Conservation (phyloP, 768 basidiomycete genomes). For the Lactarius vividus region DNA sequence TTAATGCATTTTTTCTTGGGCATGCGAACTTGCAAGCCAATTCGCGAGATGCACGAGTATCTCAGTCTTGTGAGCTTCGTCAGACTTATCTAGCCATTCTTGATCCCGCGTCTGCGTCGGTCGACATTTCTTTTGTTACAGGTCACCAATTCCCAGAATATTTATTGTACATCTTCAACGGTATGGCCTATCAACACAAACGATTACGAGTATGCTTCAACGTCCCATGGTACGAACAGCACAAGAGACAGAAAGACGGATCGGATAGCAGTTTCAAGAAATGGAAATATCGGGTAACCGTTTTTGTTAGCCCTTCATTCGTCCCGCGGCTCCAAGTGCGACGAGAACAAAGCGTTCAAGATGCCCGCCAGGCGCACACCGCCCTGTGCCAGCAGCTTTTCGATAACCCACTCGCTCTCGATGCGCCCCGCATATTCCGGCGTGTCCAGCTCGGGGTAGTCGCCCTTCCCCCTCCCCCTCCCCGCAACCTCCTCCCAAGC, state of each 20-base stretch:
- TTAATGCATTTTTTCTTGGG: slow-evolving; percentile 1
- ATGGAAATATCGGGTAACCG: neutral
- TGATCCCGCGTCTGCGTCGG: neutral
- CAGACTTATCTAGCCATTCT: neutral
- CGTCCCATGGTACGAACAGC: neutral
- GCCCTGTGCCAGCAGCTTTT: slow-evolving; percentile 78
- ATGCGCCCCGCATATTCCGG: slow-evolving; percentile 75
- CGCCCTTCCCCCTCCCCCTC: slow-evolving; percentile 31
- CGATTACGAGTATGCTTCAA: neutral
- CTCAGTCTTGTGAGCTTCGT: neutral
- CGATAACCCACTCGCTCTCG: slow-evolving; percentile 63
- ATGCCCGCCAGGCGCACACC: slow-evolving; percentile 82
- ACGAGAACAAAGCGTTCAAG: slow-evolving; percentile 69
- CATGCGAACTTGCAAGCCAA: neutral
- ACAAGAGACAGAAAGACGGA: neutral
- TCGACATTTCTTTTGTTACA: neutral
- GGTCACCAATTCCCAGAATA: neutral
- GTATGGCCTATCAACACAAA: neutral
- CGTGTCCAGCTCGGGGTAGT: slow-evolving; percentile 73
- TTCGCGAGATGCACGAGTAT: neutral
- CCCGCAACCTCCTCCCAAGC: slow-evolving; percentile 13
- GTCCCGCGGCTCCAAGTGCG: slow-evolving; percentile 7
- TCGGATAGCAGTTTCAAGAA: neutral
- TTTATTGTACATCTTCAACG: neutral
- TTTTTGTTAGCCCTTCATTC: neutral